These are phyloP conservation scores for Coniochaeta sp. DNA, from an alignment of 2,329 filamentous ascomycete genomes.

Conservation along the genomic window DNA sequence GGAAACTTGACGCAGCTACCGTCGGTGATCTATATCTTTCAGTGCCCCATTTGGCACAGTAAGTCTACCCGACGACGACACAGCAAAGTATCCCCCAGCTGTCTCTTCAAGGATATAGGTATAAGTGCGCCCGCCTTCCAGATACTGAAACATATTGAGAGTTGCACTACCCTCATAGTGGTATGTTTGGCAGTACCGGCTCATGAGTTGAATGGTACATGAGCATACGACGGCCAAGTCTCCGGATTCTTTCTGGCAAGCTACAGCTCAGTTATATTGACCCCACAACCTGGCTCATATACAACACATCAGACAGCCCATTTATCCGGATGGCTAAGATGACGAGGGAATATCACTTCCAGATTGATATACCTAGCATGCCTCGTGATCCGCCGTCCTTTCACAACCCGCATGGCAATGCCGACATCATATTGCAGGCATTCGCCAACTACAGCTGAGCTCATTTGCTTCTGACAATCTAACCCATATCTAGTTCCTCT, in stretches of 20 bases:
- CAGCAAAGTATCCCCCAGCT: no score
- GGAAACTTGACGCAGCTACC: no score
- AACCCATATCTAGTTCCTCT: neutral
- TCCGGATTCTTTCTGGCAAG: neutral
- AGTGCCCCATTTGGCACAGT: no score
- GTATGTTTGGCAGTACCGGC: neutral
- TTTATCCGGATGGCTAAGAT: slow-evolving; percentile 4
- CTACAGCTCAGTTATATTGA: neutral
- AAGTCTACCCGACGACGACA: no score
- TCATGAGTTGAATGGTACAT: neutral
- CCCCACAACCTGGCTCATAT: neutral
- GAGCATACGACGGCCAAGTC: neutral
- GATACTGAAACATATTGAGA: neutral
- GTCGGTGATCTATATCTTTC: no score
- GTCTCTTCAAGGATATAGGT: no score
- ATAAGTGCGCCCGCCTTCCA: no score
- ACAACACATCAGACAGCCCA: neutral
- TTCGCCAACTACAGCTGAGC: neutral
- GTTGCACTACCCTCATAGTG: neutral
- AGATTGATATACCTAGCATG: neutral
- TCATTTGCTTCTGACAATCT: neutral
- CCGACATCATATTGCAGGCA: neutral
- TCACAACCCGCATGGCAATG: neutral
- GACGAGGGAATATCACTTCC: neutral
- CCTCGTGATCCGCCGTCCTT: neutral